phyloP scores from a whole-genome alignment of 495 filamentous ascomycete species.

The Chaetomidium leptoderma region DNA sequence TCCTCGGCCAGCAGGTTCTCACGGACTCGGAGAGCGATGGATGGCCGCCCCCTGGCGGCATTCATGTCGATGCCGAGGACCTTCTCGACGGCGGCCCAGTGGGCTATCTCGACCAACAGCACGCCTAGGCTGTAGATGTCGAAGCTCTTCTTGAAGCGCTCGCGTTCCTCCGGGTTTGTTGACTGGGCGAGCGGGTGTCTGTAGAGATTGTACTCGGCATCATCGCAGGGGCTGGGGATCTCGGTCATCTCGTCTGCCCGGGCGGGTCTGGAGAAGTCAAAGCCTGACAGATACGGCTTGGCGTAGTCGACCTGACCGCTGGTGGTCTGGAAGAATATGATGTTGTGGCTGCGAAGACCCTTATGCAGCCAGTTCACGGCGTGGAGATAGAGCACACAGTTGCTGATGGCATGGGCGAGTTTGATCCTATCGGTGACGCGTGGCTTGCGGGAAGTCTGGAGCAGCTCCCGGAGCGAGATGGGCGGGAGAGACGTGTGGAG shows the following conservation, averaged over 20 bases:
- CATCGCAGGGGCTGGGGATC: conserved; percentile 40
- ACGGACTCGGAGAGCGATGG: conserved; percentile 30
- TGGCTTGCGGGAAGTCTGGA: conserved; percentile 26
- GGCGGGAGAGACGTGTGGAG: conserved; percentile 32
- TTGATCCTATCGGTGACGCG: conserved; percentile 35
- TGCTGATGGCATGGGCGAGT: conserved; percentile 39
- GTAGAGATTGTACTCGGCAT: conserved; percentile 46
- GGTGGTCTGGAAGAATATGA: conserved; percentile 48
- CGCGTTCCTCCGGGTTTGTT: conserved; percentile 30
- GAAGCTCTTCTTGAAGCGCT: conserved; percentile 47
- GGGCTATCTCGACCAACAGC: conserved; percentile 49
- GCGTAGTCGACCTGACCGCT: conserved; percentile 28
- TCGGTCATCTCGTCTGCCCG: conserved; percentile 48
- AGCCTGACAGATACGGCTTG: conserved; percentile 48
- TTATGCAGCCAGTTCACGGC: conserved; percentile 61
- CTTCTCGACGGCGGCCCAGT: conserved; percentile 49
- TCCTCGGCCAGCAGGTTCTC: conserved; percentile 25
- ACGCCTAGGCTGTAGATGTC: conserved; percentile 57
- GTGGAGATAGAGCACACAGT: conserved; percentile 46
- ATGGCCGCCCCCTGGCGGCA: conserved; percentile 24
- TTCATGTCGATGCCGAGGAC: conserved; percentile 40
- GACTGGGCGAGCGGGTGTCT: conserved; percentile 46
- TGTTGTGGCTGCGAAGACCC: conserved; percentile 52
- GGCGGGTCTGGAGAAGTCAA: conserved; percentile 54
- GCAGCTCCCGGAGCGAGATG: conserved; percentile 34